Evolutionary conservation across 441 rosid genomes (phyloP).

Genomic region (Aquilaria agallochum): DNA sequence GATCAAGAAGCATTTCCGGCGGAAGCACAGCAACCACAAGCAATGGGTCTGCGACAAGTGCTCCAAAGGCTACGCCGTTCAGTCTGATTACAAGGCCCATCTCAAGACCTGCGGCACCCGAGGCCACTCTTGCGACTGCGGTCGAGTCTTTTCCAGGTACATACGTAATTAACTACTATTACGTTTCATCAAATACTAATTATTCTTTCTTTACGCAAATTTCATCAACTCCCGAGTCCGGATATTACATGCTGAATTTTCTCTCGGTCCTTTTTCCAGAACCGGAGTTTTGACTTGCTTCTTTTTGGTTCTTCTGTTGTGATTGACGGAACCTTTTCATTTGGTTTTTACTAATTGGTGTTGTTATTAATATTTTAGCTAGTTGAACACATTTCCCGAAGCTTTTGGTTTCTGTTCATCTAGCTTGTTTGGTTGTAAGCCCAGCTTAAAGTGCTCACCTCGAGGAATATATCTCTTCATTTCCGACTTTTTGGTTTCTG

Average conservation of each 20-base stretch:
- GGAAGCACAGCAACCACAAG: constrained; percentile 74
- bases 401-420: constrained; percentile 16
- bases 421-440: constrained; percentile 7
- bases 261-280: background rate
- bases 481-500: background rate
- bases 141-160: constrained; percentile 86
- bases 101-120: constrained; percentile 87
- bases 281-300: constrained; percentile 9
- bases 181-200: background rate
- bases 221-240: background rate
- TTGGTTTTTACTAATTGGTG: constrained; percentile 14
- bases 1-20: constrained; percentile 75
- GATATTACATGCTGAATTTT: constrained; percentile 5
- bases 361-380: constrained; percentile 2
- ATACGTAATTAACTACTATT: background rate
- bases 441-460: constrained; percentile 9
- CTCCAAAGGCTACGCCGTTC: constrained; percentile 83
- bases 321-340: constrained; percentile 31
- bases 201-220: background rate
- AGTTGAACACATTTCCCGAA: constrained; percentile 41
- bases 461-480: constrained; percentile 2
- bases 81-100: constrained; percentile 84
- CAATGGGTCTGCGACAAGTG: constrained; percentile 84
- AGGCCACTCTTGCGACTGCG: constrained; percentile 88
- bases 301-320: constrained; percentile 1